Evolutionary conservation across 1,139 yeast species (phyloP), one percentile per base, ranked within the genome.

Genomic region (Maudiozyma humilis): DNA sequence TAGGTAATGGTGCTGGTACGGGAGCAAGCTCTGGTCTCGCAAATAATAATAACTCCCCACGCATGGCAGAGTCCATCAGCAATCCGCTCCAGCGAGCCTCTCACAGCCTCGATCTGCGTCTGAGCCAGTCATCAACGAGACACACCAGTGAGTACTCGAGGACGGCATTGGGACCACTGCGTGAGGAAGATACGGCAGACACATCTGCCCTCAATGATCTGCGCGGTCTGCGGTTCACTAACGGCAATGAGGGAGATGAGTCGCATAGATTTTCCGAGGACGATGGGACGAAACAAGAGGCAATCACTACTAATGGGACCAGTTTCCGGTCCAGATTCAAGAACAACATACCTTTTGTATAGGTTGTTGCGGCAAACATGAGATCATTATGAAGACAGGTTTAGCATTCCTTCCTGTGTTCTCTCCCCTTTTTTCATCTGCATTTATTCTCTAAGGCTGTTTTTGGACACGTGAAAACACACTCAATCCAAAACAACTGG

Each of bases 171-270:
- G 53, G 47, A 18, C 52, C 57, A 1, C 38, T 53, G 14, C 33
- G 44, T 17, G 60, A 55, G 42, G 59, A 54, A 42, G 57, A 52
- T 2, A 88, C 86, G 75, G 78, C 79, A 17, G 38, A 19, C 6
- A 20, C 33, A 3, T 37, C 40, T 7, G 33, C 40, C 13, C 31
- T 37, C 27, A 27, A 27, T 25, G 40, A 37, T 18, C 15, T 37
- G 19, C 32, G 27, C 8, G 36, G 41, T 3, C 6, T 38, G 14
- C 30, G 16, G 6, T 38, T 38, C n/a, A 20, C 10, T 8, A 30
- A 27, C 31, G 34, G 23, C 13, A 7, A 17, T 23, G 32, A 30
- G 20, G 23, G 19, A 3, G 16, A 16, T 8, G 27, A 23, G 10
- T 23, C 6, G 8, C 6, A 17, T 15, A 27, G 19, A 15, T 17